Conservation (phyloP, 23 red algal genomes). For the Chondrus crispus region DNA sequence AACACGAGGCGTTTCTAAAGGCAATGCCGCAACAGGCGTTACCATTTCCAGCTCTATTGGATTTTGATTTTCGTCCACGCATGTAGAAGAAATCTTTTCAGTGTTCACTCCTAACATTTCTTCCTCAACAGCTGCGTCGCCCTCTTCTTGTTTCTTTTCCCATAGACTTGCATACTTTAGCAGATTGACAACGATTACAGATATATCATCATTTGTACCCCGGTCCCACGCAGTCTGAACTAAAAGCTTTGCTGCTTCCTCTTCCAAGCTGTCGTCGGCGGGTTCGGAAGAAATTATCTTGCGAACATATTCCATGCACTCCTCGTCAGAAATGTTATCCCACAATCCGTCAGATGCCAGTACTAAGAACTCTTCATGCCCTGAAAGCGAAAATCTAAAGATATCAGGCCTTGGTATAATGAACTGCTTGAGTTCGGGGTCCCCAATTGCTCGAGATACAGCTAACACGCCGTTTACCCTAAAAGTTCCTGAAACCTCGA, state of each 20-base stretch:
- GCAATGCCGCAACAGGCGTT: not conserved
- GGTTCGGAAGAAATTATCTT: not conserved
- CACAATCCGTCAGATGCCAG: slow-evolving; percentile 92
- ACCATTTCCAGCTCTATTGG: not conserved
- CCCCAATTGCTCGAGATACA: slow-evolving; percentile 85
- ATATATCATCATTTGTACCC: slow-evolving; percentile 39
- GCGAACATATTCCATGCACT: slow-evolving; percentile 33
- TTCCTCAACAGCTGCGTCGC: not conserved
- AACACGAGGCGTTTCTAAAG: not conserved
- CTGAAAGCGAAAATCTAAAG: slow-evolving; percentile 12
- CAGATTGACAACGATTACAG: slow-evolving; percentile 42
- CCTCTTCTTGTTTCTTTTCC: not conserved
- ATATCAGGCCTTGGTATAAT: slow-evolving; percentile 82
- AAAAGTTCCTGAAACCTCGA: slow-evolving; percentile 14
- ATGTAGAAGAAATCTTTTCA: not conserved
- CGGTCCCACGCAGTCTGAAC: slow-evolving; percentile 7
- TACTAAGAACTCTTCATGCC: slow-evolving; percentile 66
- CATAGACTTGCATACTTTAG: slow-evolving; percentile 17
- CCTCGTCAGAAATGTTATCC: slow-evolving; percentile 78
- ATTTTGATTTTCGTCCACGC: not conserved
- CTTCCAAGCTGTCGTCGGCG: not conserved
- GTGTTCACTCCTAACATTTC: not conserved
- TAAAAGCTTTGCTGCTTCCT: slow-evolving; percentile 17
- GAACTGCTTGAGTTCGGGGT: slow-evolving; percentile 68
- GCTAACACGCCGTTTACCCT: slow-evolving; percentile 88